A percentile compares a stretch with the other conserved stretches of the same genome.
Evolutionary conservation across 305 asterid species (phyloP).

Genomic region (Petunia hybrid): DNA sequence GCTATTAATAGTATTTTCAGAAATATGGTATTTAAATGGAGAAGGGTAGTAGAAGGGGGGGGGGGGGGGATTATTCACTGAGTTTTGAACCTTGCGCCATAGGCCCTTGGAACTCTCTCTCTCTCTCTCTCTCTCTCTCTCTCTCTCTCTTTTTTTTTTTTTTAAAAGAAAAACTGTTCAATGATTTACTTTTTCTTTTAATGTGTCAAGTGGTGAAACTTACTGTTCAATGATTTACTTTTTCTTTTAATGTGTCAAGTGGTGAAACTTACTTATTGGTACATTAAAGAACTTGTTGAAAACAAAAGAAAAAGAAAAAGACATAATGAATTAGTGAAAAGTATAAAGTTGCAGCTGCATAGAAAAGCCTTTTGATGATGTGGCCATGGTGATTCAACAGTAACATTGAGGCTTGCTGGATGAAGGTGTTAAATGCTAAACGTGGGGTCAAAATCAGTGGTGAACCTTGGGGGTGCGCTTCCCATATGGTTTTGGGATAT

Average conservation of each 20-base stretch:
- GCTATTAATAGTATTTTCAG: background rate
- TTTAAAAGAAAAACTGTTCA: no score
- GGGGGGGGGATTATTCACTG: no score
- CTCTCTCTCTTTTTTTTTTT: no score
- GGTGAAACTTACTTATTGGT: background rate
- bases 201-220: background rate
- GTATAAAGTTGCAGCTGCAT: background rate
- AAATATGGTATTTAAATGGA: no score
- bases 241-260: background rate
- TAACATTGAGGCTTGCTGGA: background rate
- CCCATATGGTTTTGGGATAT: background rate
- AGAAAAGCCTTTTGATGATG: background rate
- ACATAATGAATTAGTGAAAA: background rate
- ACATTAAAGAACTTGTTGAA: background rate
- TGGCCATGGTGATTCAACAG: background rate
- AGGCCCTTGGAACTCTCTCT: no score
- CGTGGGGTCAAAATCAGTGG: background rate
- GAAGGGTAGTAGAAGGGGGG: no score
- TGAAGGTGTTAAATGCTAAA: conserved; percentile 1
- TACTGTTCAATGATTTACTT: background rate
- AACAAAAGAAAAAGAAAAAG: background rate
- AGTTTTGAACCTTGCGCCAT: no score
- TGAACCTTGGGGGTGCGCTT: background rate
- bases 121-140: no score
- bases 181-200: no score